Base-by-base conservation (phyloP, 345 rosid genomes). In the Euphorbia lathyris region DNA sequence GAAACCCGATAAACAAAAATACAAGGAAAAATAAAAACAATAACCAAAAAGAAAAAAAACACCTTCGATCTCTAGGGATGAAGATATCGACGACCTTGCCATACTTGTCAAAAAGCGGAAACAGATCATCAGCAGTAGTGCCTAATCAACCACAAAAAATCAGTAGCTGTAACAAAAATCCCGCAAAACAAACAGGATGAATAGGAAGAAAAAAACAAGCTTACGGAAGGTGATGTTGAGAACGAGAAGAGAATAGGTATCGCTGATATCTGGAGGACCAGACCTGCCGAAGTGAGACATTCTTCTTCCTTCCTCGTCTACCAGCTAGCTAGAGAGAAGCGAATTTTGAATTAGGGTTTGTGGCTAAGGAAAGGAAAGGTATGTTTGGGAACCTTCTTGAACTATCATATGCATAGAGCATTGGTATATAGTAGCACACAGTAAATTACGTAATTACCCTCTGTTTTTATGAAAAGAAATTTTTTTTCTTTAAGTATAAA, bases 11-110 rank as follows among this genome's bases (percentile, higher is more conserved):
- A 7, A 3, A 13, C 20, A 13, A 58, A 4, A n/a, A 48, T 1
- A 58, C n/a, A 56, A 32, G 9, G 11, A 2, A 13, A 40, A 11
- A 17, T 0, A 25, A 11, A 29, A 23, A 17, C 8, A 17, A 66
- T 1, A 50, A 32, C 0, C 47, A 0, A 32, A 55, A 1, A 36
- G 2, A 29, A 10, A 61, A 16, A 13, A 65, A 38, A 4, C n/a
- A 86, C 97, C 97, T 88, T 72, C 95, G 90, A 82, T 91, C 97
- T 78, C 88, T 87, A 25, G 95, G 97, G 34, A 91, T 88, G 68
- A 88, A 87, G 50, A 91, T 86, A 63, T 91, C 97, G 7, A 88
- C 95, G 48, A 91, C 97, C 82, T 91, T 91, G 2, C 97, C 97
- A 38, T 91, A 88, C 91, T 88, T 91, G 12, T 87, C 89, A 71